These are phyloP conservation scores for Poa annua DNA, from an alignment of 176 grass and related monocot species.

Conservation along the genomic window DNA sequence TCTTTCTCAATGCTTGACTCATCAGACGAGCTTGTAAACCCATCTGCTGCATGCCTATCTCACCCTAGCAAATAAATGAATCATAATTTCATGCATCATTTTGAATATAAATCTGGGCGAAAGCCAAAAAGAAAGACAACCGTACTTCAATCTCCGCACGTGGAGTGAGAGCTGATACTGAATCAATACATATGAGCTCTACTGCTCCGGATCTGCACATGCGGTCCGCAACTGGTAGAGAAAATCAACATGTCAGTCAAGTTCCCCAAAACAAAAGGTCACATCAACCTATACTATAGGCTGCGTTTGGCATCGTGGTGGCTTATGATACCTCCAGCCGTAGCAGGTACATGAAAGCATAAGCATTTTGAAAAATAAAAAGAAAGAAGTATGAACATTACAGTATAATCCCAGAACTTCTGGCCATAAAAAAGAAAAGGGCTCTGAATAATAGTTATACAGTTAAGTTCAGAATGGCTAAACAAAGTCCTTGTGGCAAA, in stretches of 20 bases:
- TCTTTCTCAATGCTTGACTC: constrained; percentile 99
- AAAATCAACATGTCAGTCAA: constrained; percentile 46
- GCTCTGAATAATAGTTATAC: neutral
- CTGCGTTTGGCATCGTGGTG: neutral
- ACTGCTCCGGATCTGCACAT: constrained; percentile 99
- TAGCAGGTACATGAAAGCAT: neutral
- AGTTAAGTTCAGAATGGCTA: constrained; percentile 16
- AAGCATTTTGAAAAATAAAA: constrained; percentile 18
- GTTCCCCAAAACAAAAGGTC: constrained; percentile 8
- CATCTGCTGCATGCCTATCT: constrained; percentile 99
- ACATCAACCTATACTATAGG: neutral
- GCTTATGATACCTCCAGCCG: neutral
- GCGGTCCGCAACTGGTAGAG: constrained; percentile 84
- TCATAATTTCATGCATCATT: constrained; percentile 20
- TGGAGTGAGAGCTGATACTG: constrained; percentile 95
- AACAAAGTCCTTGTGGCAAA: constrained; percentile 18
- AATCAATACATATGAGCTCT: constrained; percentile 97
- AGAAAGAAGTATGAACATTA: neutral
- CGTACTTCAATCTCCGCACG: constrained; percentile 94
- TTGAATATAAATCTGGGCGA: neutral
- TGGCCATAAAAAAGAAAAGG: neutral
- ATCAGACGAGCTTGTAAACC: constrained; percentile 97
- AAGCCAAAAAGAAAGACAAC: constrained; percentile 19
- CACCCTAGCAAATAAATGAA: constrained; percentile 60
- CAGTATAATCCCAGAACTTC: neutral